These are phyloP conservation scores for Pythium utonaiense DNA, from an alignment of 352 stramenopile species.

Conservation along the genomic window DNA sequence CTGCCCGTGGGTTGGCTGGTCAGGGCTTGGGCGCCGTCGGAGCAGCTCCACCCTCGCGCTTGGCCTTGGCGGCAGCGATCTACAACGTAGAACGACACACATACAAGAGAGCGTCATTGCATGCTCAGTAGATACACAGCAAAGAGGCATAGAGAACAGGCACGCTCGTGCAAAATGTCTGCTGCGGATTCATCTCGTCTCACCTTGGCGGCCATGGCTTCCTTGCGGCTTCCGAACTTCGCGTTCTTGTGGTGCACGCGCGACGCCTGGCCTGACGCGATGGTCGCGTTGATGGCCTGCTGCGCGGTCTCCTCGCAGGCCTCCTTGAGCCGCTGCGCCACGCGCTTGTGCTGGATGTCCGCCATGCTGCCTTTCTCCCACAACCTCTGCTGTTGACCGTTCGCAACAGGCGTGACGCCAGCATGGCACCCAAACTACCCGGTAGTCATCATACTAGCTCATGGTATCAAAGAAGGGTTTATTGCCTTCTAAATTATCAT, in stretches of 20 bases:
- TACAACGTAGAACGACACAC: conserved; percentile 18
- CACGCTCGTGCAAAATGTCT: too few relatives aligned
- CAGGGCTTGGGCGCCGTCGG: background rate
- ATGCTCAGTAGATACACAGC: too few relatives aligned
- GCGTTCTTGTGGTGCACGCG: conserved; percentile 83
- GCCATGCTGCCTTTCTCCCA: conserved; percentile 32
- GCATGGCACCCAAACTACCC: conserved; percentile 2
- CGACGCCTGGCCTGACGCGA: conserved; percentile 57
- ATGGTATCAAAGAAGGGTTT: background rate
- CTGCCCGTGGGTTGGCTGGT: background rate
- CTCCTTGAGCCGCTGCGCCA: conserved; percentile 69
- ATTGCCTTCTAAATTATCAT: background rate
- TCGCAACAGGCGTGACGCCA: background rate
- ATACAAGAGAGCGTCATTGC: too few relatives aligned
- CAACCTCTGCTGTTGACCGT: conserved; percentile 11
- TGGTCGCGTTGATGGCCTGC: conserved; percentile 78
- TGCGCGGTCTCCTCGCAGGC: conserved; percentile 78
- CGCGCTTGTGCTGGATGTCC: conserved; percentile 59
- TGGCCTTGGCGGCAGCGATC: conserved; percentile 76
- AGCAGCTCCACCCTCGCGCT: conserved; percentile 35
- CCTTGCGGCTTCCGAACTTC: conserved; percentile 79
- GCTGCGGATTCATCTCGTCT: too few relatives aligned
- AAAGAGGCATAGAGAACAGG: too few relatives aligned
- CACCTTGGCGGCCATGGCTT: conserved; percentile 78
- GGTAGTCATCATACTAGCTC: background rate